Evolutionary conservation across 176 grass and related monocot genomes (phyloP), one percentile per base, ranked within the genome.

Genomic region (Avena eriantha): DNA sequence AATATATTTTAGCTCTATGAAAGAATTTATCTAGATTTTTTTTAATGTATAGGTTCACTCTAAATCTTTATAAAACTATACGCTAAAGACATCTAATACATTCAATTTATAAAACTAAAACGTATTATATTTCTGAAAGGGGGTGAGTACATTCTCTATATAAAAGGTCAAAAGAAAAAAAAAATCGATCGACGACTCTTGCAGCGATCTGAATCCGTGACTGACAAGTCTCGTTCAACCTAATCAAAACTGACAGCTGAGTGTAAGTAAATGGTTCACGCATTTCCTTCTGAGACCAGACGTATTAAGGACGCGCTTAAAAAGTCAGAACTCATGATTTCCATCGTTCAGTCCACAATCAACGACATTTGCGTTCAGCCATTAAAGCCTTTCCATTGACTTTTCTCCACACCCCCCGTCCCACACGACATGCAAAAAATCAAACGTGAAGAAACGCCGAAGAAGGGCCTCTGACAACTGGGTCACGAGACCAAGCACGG

Each of bases 251-350:
- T 29, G 77, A 33, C 14, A 41, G 39, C 26, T 51, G 51, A 33
- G 41, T 9, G 41, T 9, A 22, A 23, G 39, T 41, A 41, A 24
- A 23, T 4, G 71, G 43, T 3, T 24, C 47, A 29, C 7, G 45
- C 71, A 36, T 63, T 78, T 70, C 80, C 50, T 26, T 88, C 10
- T 22, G 3, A 41, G 80, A 22, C 65, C 53, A 21, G 18, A 39
- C 24, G 51, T 22, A 3, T 41, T 41, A 41, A 29, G 69, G 53
- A 47, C 54, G 69, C 23, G 59, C 21, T 0, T 7, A 34, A 33
- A 79, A 76, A 77, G 75, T 80, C 87, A 89, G 46, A 78, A 16
- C 75, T 34, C 41, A 72, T 51, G 63, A 83, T 88, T 82, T 48
- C 36, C 15, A 3, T 31, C 19, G 19, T 68, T 77, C 16, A 86